Conservation (phyloP, 2,329 filamentous ascomycete genomes). For the Cytospora chrysosperma region DNA sequence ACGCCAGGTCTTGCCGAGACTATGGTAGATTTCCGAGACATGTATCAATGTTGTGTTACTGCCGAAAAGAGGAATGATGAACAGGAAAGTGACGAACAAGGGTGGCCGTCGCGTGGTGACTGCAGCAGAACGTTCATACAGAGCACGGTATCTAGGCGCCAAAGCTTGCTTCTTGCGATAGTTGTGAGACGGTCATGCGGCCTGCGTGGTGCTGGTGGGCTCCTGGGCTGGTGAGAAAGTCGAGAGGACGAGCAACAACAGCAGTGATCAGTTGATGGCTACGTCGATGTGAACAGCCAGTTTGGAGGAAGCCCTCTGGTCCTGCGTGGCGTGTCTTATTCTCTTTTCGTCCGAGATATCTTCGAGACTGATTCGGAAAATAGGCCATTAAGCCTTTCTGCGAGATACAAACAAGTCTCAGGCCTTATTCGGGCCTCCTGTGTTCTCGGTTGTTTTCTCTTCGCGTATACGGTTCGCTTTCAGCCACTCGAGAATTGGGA, state of each 20-base stretch:
- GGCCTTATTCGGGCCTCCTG: not conserved
- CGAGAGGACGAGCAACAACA: not conserved
- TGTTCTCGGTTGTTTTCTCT: not conserved
- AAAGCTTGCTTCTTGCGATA: not conserved
- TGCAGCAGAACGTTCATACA: not conserved
- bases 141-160: not conserved
- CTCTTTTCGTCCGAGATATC: not conserved
- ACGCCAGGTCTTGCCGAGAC: not conserved
- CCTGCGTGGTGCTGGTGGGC: not conserved
- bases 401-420: not conserved
- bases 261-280: not conserved
- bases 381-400: not conserved
- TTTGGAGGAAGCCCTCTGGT: not conserved
- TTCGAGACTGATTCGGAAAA: not conserved
- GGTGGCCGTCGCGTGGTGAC: not conserved
- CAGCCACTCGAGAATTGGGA: not conserved
- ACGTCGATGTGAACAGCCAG: not conserved
- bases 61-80: not conserved
- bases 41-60: not conserved
- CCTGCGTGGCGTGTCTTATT: not conserved
- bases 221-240: not conserved
- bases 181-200: not conserved
- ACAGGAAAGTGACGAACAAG: not conserved
- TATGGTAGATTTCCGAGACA: not conserved
- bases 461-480: not conserved